phyloP scores from a whole-genome alignment of 176 grass and related monocot genomes.

The Cocos nucifera region DNA sequence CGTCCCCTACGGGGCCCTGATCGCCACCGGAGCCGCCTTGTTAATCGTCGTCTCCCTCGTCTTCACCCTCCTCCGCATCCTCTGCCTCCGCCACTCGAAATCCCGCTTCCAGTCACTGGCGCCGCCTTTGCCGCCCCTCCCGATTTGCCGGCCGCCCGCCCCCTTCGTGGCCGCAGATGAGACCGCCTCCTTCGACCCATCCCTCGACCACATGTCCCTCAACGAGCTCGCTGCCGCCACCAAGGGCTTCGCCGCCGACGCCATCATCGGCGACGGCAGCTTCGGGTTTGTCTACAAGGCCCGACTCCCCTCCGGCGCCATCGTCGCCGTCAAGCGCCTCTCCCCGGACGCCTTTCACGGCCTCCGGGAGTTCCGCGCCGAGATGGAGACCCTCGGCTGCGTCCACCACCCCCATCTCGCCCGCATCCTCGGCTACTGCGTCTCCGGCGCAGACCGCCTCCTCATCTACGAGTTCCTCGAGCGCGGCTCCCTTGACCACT shows the following conservation, averaged over 20 bases:
- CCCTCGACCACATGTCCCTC: conserved; percentile 47
- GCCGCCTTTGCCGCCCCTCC: background rate
- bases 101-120: background rate
- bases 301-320: conserved; percentile 28
- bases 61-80: conserved; percentile 12
- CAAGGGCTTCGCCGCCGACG: conserved; percentile 53
- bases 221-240: conserved; percentile 56
- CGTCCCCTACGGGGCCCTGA: conserved; percentile 2
- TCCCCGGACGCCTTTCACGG: conserved; percentile 47
- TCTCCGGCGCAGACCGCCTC: conserved; percentile 47
- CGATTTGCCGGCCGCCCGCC: background rate
- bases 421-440: conserved; percentile 69
- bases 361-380: conserved; percentile 70
- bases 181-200: conserved; percentile 21
- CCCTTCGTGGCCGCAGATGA: background rate
- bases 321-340: conserved; percentile 61
- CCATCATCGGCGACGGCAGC: conserved; percentile 83
- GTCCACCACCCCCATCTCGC: conserved; percentile 61
- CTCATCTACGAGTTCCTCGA: conserved; percentile 90
- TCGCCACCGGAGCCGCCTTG: conserved; percentile 22
- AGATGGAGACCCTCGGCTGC: conserved; percentile 65
- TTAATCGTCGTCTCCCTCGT: conserved; percentile 10
- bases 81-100: background rate
- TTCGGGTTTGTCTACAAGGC: conserved; percentile 94
- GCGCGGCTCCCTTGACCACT: conserved; percentile 62